phyloP scores from a whole-genome alignment of 106 monocot genomes.

The Amphibolis antarctica region DNA sequence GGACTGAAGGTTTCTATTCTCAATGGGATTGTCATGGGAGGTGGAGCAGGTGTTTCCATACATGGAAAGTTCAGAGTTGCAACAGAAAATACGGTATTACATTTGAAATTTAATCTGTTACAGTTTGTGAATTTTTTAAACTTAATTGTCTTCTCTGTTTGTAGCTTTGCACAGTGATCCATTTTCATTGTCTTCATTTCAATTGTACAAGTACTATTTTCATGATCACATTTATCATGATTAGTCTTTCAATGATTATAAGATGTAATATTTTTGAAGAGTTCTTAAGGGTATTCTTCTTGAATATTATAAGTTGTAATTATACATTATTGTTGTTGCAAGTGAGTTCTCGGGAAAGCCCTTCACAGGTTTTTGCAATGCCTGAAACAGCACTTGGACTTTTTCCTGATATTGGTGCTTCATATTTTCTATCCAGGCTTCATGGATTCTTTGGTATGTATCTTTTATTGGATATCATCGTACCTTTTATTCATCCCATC shows the following conservation, averaged over 20 bases:
- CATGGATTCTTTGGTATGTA: slow-evolving; percentile 66
- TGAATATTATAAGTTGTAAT: no score
- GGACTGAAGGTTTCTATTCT: slow-evolving; percentile 81
- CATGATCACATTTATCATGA: no score
- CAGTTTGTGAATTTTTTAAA: no score
- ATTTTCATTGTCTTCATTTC: no score
- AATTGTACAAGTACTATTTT: no score
- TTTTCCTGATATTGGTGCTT: slow-evolving; percentile 91
- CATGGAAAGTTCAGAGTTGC: slow-evolving; percentile 89
- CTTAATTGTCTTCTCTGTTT: no score
- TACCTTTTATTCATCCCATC: not conserved
- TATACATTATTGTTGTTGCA: not conserved
- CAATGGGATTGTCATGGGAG: slow-evolving; percentile 87
- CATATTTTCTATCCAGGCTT: slow-evolving; percentile 75
- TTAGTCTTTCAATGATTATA: no score
- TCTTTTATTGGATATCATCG: not conserved
- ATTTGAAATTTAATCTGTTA: not conserved
- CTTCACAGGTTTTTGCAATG: slow-evolving; percentile 89
- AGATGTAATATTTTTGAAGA: no score
- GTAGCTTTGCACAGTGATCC: no score
- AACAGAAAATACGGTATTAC: slow-evolving; percentile 76
- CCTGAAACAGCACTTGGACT: slow-evolving; percentile 86
- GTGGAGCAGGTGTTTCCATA: slow-evolving; percentile 90
- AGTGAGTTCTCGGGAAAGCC: not conserved
- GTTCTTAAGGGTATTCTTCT: no score